Conservation (phyloP, 495 filamentous ascomycete species). For the Wilcoxina mikolae region DNA sequence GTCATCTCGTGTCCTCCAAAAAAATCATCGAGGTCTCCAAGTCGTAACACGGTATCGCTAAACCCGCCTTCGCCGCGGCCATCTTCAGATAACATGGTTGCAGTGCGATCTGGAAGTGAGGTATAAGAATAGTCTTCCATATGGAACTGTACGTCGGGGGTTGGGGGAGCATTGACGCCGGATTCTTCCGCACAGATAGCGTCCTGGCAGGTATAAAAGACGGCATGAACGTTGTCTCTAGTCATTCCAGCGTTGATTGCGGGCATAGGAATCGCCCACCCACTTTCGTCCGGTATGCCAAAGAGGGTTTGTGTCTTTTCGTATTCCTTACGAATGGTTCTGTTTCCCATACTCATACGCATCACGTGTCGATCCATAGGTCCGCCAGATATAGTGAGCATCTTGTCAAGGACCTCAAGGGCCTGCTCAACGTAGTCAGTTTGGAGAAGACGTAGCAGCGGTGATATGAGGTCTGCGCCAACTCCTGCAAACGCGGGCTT, state of each 20-base stretch:
- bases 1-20: conserved; percentile 45
- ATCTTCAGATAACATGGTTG: conserved; percentile 86
- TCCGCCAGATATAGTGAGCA: conserved; percentile 85
- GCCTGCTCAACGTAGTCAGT: conserved; percentile 88
- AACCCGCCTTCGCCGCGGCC: conserved; percentile 44
- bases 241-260: conserved; percentile 74
- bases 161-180: conserved; percentile 42
- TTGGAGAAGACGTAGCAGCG: conserved; percentile 74
- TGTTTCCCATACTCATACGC: conserved; percentile 87
- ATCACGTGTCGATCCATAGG: conserved; percentile 87
- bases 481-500: conserved; percentile 78
- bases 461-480: conserved; percentile 90
- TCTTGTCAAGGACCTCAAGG: conserved; percentile 77
- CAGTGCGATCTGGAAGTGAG: conserved; percentile 60
- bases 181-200: conserved; percentile 43
- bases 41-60: conserved; percentile 72
- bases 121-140: conserved; percentile 72
- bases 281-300: conserved; percentile 86
- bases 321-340: conserved; percentile 79
- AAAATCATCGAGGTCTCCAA: conserved; percentile 90
- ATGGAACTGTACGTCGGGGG: conserved; percentile 82
- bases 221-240: conserved; percentile 82
- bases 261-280: conserved; percentile 92
- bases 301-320: conserved; percentile 88
- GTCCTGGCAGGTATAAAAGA: conserved; percentile 74